Conservation (phyloP, 768 basidiomycete species). For the Rhizopogon salebrosus region DNA sequence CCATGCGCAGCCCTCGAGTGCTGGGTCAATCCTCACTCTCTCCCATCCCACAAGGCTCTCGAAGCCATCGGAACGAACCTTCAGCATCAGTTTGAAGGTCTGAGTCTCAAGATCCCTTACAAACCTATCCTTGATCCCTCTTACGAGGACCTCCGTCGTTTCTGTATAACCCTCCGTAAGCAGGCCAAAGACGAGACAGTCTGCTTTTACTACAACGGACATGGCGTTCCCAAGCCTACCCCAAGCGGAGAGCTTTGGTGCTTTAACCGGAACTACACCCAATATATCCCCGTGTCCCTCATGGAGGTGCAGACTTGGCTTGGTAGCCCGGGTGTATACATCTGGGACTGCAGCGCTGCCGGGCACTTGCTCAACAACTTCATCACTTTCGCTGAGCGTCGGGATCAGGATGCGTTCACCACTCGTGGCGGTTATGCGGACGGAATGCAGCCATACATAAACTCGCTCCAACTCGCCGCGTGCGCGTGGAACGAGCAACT, state of each 20-base stretch:
- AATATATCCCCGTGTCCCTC: constrained; percentile 95
- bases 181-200: constrained; percentile 91
- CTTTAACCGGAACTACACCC: constrained; percentile 94
- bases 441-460: constrained; percentile 65
- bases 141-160: constrained; percentile 86
- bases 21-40: constrained; percentile 94
- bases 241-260: constrained; percentile 97
- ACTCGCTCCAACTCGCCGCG: constrained; percentile 92
- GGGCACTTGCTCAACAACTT: constrained; percentile 91
- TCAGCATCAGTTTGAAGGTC: constrained; percentile 91
- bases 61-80: constrained; percentile 91
- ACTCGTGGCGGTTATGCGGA: constrained; percentile 56
- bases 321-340: constrained; percentile 92
- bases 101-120: constrained; percentile 91
- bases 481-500: constrained; percentile 88
- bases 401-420: constrained; percentile 61
- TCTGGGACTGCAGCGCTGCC: constrained; percentile 99
- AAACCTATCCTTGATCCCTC: constrained; percentile 95
- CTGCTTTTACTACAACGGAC: constrained; percentile 97
- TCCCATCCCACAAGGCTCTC: constrained; percentile 90
- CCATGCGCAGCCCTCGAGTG: constrained; percentile 94
- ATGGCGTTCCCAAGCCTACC: constrained; percentile 96
- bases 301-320: constrained; percentile 93
- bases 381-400: constrained; percentile 68
- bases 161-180: constrained; percentile 78